A percentile compares a stretch with the other conserved stretches of the same genome.
These are phyloP conservation scores for Eucalyptus albens DNA, from an alignment of 345 rosid genomes.

Conservation along the genomic window DNA sequence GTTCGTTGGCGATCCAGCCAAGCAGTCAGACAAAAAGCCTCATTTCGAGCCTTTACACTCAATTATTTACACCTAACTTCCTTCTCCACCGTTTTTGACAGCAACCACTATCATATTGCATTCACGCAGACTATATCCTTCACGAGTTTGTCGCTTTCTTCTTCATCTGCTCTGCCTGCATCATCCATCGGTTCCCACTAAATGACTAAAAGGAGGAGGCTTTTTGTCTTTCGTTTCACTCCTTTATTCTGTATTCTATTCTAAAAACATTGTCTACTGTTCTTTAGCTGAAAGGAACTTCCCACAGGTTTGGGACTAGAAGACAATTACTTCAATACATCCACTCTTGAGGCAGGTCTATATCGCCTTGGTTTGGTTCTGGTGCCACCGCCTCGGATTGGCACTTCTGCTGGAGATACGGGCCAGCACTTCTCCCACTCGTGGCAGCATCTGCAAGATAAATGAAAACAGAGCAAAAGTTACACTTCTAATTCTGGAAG, in stretches of 20 bases:
- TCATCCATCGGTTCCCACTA: background rate
- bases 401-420: constrained; percentile 15
- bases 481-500: background rate
- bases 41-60: background rate
- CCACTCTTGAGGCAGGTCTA: constrained; percentile 74
- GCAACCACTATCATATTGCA: background rate
- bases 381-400: constrained; percentile 15
- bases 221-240: background rate
- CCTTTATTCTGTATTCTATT: background rate
- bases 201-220: background rate
- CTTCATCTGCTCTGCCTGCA: background rate
- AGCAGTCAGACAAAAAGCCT: background rate
- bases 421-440: constrained; percentile 9
- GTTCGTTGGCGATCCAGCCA: background rate
- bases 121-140: background rate
- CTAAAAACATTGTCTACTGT: background rate
- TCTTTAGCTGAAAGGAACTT: background rate
- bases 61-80: background rate
- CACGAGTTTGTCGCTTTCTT: background rate
- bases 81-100: background rate
- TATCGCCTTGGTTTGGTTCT: constrained; percentile 25
- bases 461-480: background rate
- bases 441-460: constrained; percentile 8
- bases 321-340: constrained; percentile 23
- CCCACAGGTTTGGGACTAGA: background rate